Percentiles rank a stretch among this genome's conserved stretches.
Conservation (phyloP, 352 stramenopile species). For the Plasmopara muralis region DNA sequence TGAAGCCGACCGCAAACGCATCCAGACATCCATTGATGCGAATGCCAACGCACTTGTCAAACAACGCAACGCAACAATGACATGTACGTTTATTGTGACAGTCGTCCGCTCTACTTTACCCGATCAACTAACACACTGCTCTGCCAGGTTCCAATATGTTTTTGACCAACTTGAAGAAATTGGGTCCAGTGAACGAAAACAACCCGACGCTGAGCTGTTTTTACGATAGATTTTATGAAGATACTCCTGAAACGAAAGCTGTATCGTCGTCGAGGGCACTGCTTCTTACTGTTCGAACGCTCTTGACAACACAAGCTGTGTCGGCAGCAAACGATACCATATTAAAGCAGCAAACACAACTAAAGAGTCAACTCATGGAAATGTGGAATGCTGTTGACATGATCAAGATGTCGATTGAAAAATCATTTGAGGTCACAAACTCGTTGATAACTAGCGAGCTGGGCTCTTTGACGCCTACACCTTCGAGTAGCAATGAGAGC, state of each 20-base stretch:
- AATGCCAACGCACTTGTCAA: conserved; percentile 19
- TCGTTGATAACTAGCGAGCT: conserved; percentile 14
- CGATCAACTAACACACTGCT: conserved; percentile 1
- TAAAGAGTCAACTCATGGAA: conserved; percentile 19
- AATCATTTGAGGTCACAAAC: conserved; percentile 17
- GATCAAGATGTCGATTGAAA: conserved; percentile 22
- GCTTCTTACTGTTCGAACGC: conserved; percentile 22
- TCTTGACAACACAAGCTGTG: conserved; percentile 23
- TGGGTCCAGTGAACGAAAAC: conserved; percentile 8
- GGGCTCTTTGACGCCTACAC: conserved; percentile 21
- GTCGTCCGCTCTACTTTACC: background rate
- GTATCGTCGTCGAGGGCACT: conserved; percentile 21
- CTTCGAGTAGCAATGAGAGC: conserved; percentile 16
- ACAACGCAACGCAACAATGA: conserved; percentile 16
- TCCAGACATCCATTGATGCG: conserved; percentile 24
- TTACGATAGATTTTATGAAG: conserved; percentile 21
- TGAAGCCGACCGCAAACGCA: conserved; percentile 18
- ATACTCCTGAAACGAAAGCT: conserved; percentile 14
- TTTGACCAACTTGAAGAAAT: conserved; percentile 16
- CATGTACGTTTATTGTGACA: conserved; percentile 16
- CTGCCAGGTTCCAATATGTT: conserved; percentile 18
- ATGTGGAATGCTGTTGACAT: conserved; percentile 28
- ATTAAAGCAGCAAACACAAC: conserved; percentile 19
- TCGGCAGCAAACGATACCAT: conserved; percentile 14
- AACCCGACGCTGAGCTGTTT: conserved; percentile 28